Evolutionary conservation across 192 early-diverging fungal species (phyloP), one percentile per base, ranked within the genome.

Genomic region (Rhizophagus sp.): DNA sequence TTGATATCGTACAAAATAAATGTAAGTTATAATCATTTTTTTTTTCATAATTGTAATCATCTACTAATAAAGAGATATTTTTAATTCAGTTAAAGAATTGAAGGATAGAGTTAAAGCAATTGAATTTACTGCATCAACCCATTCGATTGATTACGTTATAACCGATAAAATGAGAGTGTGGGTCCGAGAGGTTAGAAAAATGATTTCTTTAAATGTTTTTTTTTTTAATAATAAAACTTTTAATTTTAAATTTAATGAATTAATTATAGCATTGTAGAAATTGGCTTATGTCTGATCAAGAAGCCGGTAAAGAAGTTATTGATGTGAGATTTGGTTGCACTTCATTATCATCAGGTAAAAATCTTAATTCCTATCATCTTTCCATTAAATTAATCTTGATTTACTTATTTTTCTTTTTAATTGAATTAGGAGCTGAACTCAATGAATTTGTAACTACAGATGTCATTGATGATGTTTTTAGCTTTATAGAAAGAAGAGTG

Each of bases 91-190:
- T 61, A 0, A 62, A 9, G 49, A 24, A 15, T 50, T 79, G 27
- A n/a, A 19, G 22, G n/a, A 79, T 39, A 79, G 68, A 15, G 68
- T 79, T 62, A 79, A 71, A 39, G 66, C 68, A 34, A 44, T 79
- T 13, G 78, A 79, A 34, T 79, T 79, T 62, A 71, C 78, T 11
- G 49, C 49, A 10, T 47, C 67, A 19, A 71, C 78, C 1, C 78
- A 79, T 71, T 79, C 78, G 15, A 79, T 79, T 47, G 78, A 79
- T 71, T 70, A 44, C 30, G 78, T 79, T 6, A 72, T 47, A 30
- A 13, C 50, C 12, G 49, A 71, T 71, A 27, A 12, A 15, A 39
- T 79, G 12, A 79, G 44, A 62, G 34, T 62, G 39, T 79, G 78
- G 78, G 61, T 79, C 13, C 61, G 66, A 47, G 77, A 79, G 66